phyloP scores from a whole-genome alignment of 805 yeast genomes.

The Kazachstania psychrophila region DNA sequence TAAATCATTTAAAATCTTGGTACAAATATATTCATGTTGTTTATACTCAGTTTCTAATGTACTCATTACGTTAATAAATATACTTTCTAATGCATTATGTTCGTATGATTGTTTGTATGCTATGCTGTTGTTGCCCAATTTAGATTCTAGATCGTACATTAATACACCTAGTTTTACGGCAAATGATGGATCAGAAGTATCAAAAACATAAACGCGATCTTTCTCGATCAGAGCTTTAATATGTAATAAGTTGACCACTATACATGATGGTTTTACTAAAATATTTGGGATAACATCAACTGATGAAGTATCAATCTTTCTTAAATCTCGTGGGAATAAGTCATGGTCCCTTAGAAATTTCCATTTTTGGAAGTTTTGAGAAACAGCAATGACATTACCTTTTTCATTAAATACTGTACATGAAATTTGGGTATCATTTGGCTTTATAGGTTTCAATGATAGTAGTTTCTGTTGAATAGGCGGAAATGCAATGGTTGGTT shows the following conservation, averaged over 20 bases:
- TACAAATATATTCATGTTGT: slow-evolving; percentile 48
- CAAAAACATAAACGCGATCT: slow-evolving; percentile 76
- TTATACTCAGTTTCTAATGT: slow-evolving; percentile 68
- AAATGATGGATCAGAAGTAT: slow-evolving; percentile 44
- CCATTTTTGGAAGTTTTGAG: slow-evolving; percentile 71
- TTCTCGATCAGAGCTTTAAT: slow-evolving; percentile 82
- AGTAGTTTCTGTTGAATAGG: slow-evolving; percentile 10
- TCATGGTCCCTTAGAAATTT: slow-evolving; percentile 64
- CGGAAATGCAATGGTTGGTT: background rate
- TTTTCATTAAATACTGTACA: slow-evolving; percentile 73
- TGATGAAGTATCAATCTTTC: slow-evolving; percentile 67
- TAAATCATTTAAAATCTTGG: slow-evolving; percentile 53
- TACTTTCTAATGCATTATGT: slow-evolving; percentile 73
- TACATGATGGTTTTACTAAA: slow-evolving; percentile 66
- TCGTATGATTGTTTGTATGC: slow-evolving; percentile 51
- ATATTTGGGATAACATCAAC: slow-evolving; percentile 85
- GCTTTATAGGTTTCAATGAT: slow-evolving; percentile 32
- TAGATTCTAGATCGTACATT: slow-evolving; percentile 76
- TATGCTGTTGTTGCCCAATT: slow-evolving; percentile 34
- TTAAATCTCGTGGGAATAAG: slow-evolving; percentile 74
- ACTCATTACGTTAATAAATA: slow-evolving; percentile 71
- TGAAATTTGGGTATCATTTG: slow-evolving; percentile 43
- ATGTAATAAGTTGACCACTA: slow-evolving; percentile 73
- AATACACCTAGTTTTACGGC: slow-evolving; percentile 65
- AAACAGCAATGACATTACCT: slow-evolving; percentile 71